Base-by-base conservation (phyloP, 2,329 filamentous ascomycete genomes). In the Diaporthe ilicicola region DNA sequence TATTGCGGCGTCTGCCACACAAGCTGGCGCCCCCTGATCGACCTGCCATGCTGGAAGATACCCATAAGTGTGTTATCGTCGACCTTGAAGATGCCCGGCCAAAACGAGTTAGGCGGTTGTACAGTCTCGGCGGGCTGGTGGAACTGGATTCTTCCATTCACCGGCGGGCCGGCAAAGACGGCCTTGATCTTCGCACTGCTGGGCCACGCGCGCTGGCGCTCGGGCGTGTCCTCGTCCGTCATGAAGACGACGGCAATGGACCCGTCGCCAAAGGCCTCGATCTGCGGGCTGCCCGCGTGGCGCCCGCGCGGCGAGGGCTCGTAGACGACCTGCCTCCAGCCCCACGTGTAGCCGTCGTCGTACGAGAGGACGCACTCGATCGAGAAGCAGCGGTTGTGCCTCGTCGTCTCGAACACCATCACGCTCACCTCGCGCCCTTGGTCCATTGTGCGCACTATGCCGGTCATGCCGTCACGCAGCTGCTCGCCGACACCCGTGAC, bases 381-480 rank as follows among this genome's bases (percentile, higher is more conserved):
- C 61, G 80, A 84, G 72, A 84, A 85, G 1, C 76, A 77, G 15
- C 79, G 77, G 44, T 78, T 61, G 42, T 66, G 78, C 2, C 82
- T 72, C 8, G 83, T 85, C 17, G 84, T 85, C 77, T 85, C 84
- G 69, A 85, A 82, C 15, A 85, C 82, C 77, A 86, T 83, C 27
- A 85, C 79, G 1, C 84, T 76, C 6, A 79, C 82, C 39, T 81
- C 80, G 6, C 72, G 74, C 3, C 78, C 78, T n/a, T 75, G 76
- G 15, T 81, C 80, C 39, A 74, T 73, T 3, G 77, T 79, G 24
- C 69, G 74, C 24, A 78, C 81, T 59, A 85, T 82, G 0, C 84
- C 84, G 64, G 82, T 82, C 84, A 85, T 87, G 19, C 82, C 82
- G 74, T 83, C 82, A 12, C 82, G 78, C 66, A 83, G 74, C 37